A percentile compares a stretch with the other conserved stretches of the same genome.
These are phyloP conservation scores for Lichtheimia hyalospora DNA, from an alignment of 371 early-diverging fungal genomes.

Conservation along the genomic window DNA sequence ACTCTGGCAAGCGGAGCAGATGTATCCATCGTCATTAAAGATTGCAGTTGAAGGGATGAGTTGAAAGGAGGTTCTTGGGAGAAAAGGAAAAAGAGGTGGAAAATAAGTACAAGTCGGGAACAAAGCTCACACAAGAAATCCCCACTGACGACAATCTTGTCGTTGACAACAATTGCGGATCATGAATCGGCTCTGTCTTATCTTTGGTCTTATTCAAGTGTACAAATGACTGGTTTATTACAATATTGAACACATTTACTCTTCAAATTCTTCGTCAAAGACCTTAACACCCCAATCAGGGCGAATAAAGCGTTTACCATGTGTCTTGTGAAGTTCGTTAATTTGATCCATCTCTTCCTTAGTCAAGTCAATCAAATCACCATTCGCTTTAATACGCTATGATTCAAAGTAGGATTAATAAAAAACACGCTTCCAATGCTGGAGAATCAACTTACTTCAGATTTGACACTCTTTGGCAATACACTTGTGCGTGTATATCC, in stretches of 20 bases:
- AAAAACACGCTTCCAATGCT: too few species aligned
- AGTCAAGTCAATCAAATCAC: constrained; percentile 34
- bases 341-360: constrained; percentile 41
- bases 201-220: background rate
- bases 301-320: constrained; percentile 30
- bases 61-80: background rate
- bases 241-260: background rate
- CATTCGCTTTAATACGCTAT: constrained; percentile 47
- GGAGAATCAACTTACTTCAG: constrained; percentile 26
- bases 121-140: constrained; percentile 3
- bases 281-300: constrained; percentile 45
- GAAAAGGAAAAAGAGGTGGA: constrained; percentile 4
- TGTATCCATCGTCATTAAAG: constrained; percentile 14
- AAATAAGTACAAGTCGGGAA: constrained; percentile 3
- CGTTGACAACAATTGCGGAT: too few species aligned
- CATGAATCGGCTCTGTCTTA: background rate
- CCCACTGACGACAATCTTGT: constrained; percentile 8
- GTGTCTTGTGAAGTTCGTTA: constrained; percentile 35
- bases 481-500: constrained; percentile 59
- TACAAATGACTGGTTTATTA: background rate
- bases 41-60: background rate
- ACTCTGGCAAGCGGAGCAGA: constrained; percentile 12
- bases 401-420: background rate
- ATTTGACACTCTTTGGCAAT: constrained; percentile 55
- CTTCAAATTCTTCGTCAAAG: constrained; percentile 37